Base-by-base conservation (phyloP, 306 rosid species). In the Gillenia trifoliata region DNA sequence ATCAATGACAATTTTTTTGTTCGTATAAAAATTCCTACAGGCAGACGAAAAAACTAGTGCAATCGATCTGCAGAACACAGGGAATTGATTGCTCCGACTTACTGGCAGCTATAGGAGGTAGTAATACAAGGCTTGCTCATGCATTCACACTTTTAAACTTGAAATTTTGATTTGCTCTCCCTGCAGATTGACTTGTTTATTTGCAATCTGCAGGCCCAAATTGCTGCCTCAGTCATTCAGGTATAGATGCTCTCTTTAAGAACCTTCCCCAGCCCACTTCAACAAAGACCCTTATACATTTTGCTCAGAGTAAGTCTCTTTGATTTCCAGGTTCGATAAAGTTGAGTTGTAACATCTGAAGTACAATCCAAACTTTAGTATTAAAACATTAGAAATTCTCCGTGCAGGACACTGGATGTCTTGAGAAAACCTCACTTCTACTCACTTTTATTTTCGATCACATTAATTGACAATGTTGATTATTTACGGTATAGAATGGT, bases 211-310 rank as follows among this genome's bases (percentile, higher is more conserved):
- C 25, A 78, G 81, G 78, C 50, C 74, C 75, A 29, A 79, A 91
- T 74, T 88, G 93, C 72, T 91, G 96, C 64, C 25, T 91, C 13
- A 80, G 23, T 52, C 80, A 81, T 56, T 82, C 93, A 7, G 68
- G 73, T 26, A 71, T 82, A 33, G 70, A 71, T 28, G 68, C 55
- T 7, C 82, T 82, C 66, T 50, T 83, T 68, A 83, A 77, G 16
- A 87, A 86, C 11, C 88, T 82, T 57, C 89, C 87, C 26, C 96
- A 91, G 71, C 66, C 92, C 54, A 87, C 90, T 5, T 82, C 96
- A 26, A 91, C 93, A 40, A 87, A 85, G 84, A 91, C 87, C 83
- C 41, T 89, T 76, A 76, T 88, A 33, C 96, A 91, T 77, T 66
- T 91, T n/a, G 79, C 91, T 80, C 92, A 90, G 72, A 86, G 96